Conservation (phyloP, 306 rosid genomes). For the Canavalia ensiformis region DNA sequence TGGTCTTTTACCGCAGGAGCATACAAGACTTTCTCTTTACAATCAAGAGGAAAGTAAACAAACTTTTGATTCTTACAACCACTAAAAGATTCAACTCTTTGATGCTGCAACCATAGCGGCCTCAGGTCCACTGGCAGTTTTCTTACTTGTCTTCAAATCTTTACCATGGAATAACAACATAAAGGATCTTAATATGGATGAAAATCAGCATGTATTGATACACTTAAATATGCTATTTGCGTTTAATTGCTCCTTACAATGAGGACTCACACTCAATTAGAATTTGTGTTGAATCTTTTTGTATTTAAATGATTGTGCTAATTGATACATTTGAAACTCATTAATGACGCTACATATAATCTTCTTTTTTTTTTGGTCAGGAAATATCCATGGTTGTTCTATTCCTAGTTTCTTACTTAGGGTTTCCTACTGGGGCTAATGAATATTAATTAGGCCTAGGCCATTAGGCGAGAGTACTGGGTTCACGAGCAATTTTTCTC, state of each 20-base stretch:
- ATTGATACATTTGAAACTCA: conserved; percentile 27
- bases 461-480: background rate
- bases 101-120: conserved; percentile 42
- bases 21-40: too few species aligned
- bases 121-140: conserved; percentile 25
- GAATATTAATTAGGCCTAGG: background rate
- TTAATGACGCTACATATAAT: background rate
- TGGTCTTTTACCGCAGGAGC: background rate
- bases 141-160: conserved; percentile 30
- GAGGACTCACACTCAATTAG: background rate
- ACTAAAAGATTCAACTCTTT: background rate
- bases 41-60: conserved; percentile 2
- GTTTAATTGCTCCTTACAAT: too few species aligned
- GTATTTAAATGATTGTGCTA: background rate
- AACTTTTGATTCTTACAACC: background rate
- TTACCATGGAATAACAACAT: background rate
- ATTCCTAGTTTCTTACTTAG: background rate
- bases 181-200: conserved; percentile 15
- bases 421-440: background rate
- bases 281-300: conserved; percentile 1
- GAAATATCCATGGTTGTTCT: background rate
- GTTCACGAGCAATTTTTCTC: background rate
- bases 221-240: background rate
- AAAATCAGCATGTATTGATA: conserved; percentile 10
- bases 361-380: background rate